A percentile compares a stretch with the other conserved stretches of the same genome.
Evolutionary conservation across 73 alveolate species (phyloP).

Genomic region (Uronychia binucleata): DNA sequence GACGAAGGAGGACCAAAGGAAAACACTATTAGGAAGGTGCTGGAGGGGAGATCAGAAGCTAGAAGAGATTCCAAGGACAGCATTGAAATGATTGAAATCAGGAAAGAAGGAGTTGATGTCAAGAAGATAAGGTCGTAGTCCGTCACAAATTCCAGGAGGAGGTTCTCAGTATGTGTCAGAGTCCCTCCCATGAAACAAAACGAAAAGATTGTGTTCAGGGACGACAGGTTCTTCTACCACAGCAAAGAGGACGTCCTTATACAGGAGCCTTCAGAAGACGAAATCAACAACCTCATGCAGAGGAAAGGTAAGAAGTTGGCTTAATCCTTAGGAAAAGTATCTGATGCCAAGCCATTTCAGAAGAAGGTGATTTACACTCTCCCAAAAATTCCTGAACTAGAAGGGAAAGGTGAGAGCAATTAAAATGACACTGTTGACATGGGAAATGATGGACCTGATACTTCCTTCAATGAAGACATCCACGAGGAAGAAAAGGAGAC

Average conservation of each 20-base stretch:
- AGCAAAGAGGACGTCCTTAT: not conserved
- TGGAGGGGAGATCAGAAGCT: not conserved
- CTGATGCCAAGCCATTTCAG: not conserved
- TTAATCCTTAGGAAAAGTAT: not conserved
- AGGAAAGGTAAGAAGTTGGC: not conserved
- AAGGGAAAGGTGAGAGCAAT: not conserved
- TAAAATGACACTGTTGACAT: not conserved
- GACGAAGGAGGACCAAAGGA: not conserved
- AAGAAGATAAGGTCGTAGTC: no score
- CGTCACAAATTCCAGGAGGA: no score
- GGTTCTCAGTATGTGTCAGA: no score
- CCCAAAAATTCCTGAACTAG: not conserved
- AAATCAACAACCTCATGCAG: not conserved
- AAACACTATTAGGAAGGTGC: not conserved
- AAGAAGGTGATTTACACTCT: not conserved
- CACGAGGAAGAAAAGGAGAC: slow-evolving; percentile 21
- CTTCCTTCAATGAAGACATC: slow-evolving; percentile 3
- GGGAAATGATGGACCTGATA: not conserved
- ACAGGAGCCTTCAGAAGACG: not conserved
- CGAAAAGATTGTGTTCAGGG: not conserved
- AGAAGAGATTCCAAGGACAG: no score
- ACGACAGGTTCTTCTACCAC: not conserved
- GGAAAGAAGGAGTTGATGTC: no score
- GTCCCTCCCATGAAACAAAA: not conserved
- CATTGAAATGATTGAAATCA: no score